Base-by-base conservation (phyloP, 176 grass and related monocot genomes). In the Hsuehochloa calcarea region DNA sequence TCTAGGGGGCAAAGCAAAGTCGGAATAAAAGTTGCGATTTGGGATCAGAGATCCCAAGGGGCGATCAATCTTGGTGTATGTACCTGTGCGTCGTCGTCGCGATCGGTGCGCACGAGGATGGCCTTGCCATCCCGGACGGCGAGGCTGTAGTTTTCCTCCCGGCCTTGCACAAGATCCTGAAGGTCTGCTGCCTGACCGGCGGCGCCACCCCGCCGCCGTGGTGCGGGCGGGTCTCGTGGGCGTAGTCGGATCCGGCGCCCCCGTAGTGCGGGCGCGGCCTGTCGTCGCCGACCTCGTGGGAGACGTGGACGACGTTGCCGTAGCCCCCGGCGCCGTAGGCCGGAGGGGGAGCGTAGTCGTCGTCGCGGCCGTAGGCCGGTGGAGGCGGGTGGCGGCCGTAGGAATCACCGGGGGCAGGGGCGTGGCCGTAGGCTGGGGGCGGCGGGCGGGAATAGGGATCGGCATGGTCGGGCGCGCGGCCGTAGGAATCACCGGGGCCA, bases 131-230 rank as follows among this genome's bases (percentile, higher is more conserved):
- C 79, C 49, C 90, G 82, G 22, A 68, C 45, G 38, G 84, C 69
- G 68, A 97, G 92, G 84, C 92, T 89, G 87, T 88, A 94, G 14
- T 54, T 40, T 12, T 86, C 88, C 64, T 85, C 86, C 85, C 87
- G 0, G 95, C 88, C 83, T 85, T 92, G 90, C 90, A 91, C 55
- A 88, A 84, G 81, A 97, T 84, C 84, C 84, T 65, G 79, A 41
- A 77, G 10, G 84, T 87, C 80, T 65, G 73, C 88, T 82, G 83
- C 35, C 78, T 86, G 0, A 75, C 93, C 2, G 85, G 76, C 34
- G 82, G 38, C 1, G 62, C 75, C 67, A 3, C 47, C 44, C 70
- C 63, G 1, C 43, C 75, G 5, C 84, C 83, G 72, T 82, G 83
- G 89, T 91, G 79, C 4, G 76, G 70, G 63, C 46, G 76, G 19